Conservation (phyloP, 805 yeast genomes). For the Wickerhamiella vanderwaltii region DNA sequence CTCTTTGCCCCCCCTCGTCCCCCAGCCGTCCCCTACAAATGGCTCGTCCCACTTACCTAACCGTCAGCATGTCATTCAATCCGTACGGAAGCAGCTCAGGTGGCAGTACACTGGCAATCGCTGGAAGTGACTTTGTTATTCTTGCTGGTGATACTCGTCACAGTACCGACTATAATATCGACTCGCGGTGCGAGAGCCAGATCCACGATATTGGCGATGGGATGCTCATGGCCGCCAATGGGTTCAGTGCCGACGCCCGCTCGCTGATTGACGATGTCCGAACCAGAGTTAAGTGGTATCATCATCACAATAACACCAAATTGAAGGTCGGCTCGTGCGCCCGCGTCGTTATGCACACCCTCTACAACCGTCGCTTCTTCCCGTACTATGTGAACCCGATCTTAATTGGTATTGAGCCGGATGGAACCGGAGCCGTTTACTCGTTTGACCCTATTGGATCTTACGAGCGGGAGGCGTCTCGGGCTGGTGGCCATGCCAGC, state of each 20-base stretch:
- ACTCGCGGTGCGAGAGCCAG: constrained; percentile 85
- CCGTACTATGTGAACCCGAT: constrained; percentile 95
- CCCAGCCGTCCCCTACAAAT: too few relatives aligned
- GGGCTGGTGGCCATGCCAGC: constrained; percentile 98
- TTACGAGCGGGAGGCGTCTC: constrained; percentile 91
- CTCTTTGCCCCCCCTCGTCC: too few relatives aligned
- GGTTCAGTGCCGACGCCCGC: constrained; percentile 89
- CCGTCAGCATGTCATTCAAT: constrained; percentile 22
- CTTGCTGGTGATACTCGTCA: constrained; percentile 98
- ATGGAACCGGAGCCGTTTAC: constrained; percentile 88
- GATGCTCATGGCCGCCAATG: constrained; percentile 81
- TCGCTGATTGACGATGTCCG: constrained; percentile 67
- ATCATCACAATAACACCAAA: constrained; percentile 70
- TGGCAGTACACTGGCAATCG: constrained; percentile 94
- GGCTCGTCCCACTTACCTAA: too few relatives aligned
- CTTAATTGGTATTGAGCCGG: constrained; percentile 82
- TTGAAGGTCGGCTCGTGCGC: constrained; percentile 67
- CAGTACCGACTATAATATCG: constrained; percentile 84
- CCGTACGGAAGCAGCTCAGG: constrained; percentile 46
- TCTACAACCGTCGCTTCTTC: constrained; percentile 88
- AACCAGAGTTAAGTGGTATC: constrained; percentile 59
- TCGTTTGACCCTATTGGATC: constrained; percentile 98
- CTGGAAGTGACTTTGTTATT: constrained; percentile 94
- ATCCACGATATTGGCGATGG: constrained; percentile 82
- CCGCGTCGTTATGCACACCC: constrained; percentile 74